Evolutionary conservation across 331 rosid species (phyloP), one percentile per base, ranked within the genome.

Genomic region (Rosa hybrid): DNA sequence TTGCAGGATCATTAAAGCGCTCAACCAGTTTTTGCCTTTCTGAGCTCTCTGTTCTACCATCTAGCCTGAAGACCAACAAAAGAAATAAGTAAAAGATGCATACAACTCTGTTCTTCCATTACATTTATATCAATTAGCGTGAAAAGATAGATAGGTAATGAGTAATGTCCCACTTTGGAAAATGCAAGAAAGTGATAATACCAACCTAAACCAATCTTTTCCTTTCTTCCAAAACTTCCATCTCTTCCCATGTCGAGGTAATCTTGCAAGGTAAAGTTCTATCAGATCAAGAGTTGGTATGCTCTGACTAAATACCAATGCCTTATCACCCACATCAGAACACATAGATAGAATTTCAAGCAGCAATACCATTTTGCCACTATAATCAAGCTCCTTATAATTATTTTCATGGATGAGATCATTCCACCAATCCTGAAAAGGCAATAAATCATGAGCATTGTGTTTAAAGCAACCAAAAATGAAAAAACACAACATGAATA

Each of bases 151-250:
- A 68, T 38, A 68, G 27, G 23, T 8, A 39, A 38, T 17, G 48
- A 38, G 20, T 39, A 9, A 12, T 46, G 25, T 71, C 41, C 56
- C 8, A 0, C 56, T 21, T 6, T 12, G 12, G 30, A 12, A 45
- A 62, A 64, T 64, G 20, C 44, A 64, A 63, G 25, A n/a, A 27
- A 71, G 65, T 74, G 60, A 86, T 39, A 69, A 56, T 76, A 86
- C 98, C 80, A 63, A 95, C 99, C 99, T 93, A 86, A 89, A 95
- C 99, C 99, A 95, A 81, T 95, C 99, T 84, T 89, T 95, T 73
- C 96, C 91, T 80, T 93, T 95, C 90, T 90, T 95, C 98, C 99
- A 95, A 78, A 80, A 74, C 84, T 93, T 95, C 71, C 90, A 94
- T 62, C 71, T 86, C 86, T 86, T 90, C 80, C 92, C 92, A 71